Evolutionary conservation across 2,329 filamentous ascomycete species (phyloP).

Genomic region (Trichophyton equinum): DNA sequence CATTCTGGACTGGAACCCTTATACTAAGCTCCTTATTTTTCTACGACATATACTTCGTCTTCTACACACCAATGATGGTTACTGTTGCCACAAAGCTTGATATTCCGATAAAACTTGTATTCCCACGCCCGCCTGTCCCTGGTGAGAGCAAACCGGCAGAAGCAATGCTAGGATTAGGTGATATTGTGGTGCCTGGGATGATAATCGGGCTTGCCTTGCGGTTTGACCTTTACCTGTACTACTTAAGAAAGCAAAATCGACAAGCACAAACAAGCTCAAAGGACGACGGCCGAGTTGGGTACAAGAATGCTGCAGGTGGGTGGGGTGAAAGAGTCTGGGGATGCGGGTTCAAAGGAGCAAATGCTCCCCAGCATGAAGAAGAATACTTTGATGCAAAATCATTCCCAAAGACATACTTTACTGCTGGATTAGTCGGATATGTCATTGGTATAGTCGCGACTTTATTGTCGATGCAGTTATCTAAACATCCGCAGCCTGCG

Average conservation of each 20-base stretch:
- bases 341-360: conserved; percentile 19
- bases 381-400: conserved; percentile 28
- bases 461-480: conserved; percentile 62
- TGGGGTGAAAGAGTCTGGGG: conserved; percentile 85
- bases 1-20: conserved; percentile 66
- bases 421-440: conserved; percentile 65
- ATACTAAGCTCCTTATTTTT: conserved; percentile 73
- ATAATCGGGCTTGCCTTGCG: conserved; percentile 76
- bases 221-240: conserved; percentile 82
- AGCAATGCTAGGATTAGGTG: conserved; percentile 83
- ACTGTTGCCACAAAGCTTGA: conserved; percentile 73
- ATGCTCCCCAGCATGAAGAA: conserved; percentile 20
- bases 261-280: conserved; percentile 10
- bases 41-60: conserved; percentile 72
- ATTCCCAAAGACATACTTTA: conserved; percentile 81
- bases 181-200: conserved; percentile 85
- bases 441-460: conserved; percentile 64
- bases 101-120: conserved; percentile 83
- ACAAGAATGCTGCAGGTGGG: conserved; percentile 49
- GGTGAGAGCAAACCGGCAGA: conserved; percentile 33
- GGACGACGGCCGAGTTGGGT: conserved; percentile 23
- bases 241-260: conserved; percentile 46
- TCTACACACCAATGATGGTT: conserved; percentile 43
- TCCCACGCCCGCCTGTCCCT: conserved; percentile 51
- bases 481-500: conserved; percentile 74